phyloP scores from a whole-genome alignment of 495 filamentous ascomycete genomes.

The Penicillium pancosmium region DNA sequence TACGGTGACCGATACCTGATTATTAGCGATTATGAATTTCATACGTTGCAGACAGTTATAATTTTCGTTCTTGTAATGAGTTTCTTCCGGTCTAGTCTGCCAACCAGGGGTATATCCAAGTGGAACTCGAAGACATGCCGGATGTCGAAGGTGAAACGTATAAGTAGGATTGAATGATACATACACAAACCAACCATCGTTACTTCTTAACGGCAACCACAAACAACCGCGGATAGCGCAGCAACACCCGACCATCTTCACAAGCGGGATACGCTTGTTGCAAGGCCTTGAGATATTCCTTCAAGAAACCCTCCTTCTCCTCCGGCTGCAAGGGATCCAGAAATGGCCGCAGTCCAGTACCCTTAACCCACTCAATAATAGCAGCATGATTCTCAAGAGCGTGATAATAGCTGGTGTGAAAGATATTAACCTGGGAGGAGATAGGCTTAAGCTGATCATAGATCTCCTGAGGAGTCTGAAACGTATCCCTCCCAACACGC shows the following conservation, averaged over 20 bases:
- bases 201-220: constrained; percentile 42
- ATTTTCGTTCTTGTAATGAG: neutral
- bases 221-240: constrained; percentile 52
- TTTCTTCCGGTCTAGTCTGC: neutral
- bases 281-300: constrained; percentile 42
- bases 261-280: constrained; percentile 37
- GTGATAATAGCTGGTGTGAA: constrained; percentile 56
- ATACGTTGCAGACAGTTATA: constrained; percentile 9
- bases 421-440: constrained; percentile 46
- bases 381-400: constrained; percentile 45
- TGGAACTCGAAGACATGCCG: neutral
- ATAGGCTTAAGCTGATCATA: constrained; percentile 50
- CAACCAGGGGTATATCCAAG: neutral
- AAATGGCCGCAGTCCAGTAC: constrained; percentile 55
- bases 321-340: constrained; percentile 40
- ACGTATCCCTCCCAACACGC: constrained; percentile 45
- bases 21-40: constrained; percentile 24
- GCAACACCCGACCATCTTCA: constrained; percentile 48
- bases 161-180: neutral
- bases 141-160: neutral
- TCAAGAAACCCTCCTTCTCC: constrained; percentile 42
- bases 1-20: constrained; percentile 16
- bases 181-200: neutral
- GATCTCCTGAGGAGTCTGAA: constrained; percentile 47
- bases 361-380: constrained; percentile 61